Percentiles rank a stretch among this genome's conserved stretches.
Conservation (phyloP, 2,329 filamentous ascomycete species). For the Periconia sp. region DNA sequence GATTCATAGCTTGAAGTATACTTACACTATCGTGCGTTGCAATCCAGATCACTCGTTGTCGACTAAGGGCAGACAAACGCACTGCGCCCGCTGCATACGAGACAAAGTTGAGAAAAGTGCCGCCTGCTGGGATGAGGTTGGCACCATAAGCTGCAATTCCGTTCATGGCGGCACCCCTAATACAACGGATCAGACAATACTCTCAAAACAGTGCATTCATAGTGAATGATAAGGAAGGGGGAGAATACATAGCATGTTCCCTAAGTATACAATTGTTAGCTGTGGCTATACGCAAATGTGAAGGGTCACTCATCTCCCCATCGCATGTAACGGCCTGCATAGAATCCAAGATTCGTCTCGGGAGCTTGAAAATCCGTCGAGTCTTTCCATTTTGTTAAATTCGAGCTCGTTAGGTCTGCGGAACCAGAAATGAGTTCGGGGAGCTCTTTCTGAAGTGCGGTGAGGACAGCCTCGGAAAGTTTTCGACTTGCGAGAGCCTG, state of each 20-base stretch:
- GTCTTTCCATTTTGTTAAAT: slow-evolving; percentile 97
- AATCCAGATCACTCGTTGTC: slow-evolving; percentile 90
- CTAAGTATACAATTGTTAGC: too few species aligned
- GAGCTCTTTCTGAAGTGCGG: slow-evolving; percentile 80
- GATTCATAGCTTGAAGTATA: too few species aligned
- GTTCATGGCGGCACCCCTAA: slow-evolving; percentile 92
- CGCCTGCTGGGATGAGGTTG: slow-evolving; percentile 88
- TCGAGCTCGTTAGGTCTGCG: slow-evolving; percentile 96
- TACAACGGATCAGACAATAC: slow-evolving; percentile 91
- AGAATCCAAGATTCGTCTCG: slow-evolving; percentile 83
- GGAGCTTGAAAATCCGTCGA: slow-evolving; percentile 98
- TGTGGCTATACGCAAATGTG: too few species aligned
- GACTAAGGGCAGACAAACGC: slow-evolving; percentile 90
- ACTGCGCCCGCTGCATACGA: slow-evolving; percentile 96
- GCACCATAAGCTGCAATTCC: slow-evolving; percentile 95
- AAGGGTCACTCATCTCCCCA: too few species aligned
- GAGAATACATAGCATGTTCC: too few species aligned
- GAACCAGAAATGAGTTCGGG: slow-evolving; percentile 96
- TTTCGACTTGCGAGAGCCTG: slow-evolving; percentile 89
- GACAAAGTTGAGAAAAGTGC: slow-evolving; percentile 99
- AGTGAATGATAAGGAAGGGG: too few species aligned
- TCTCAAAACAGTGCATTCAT: too few species aligned
- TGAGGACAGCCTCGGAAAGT: slow-evolving; percentile 91
- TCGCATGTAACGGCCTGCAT: slow-evolving; percentile 89
- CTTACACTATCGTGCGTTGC: slow-evolving; percentile 99